These are phyloP conservation scores for Bipolaris victoriae DNA, from an alignment of 2,329 filamentous ascomycete genomes.

Conservation along the genomic window DNA sequence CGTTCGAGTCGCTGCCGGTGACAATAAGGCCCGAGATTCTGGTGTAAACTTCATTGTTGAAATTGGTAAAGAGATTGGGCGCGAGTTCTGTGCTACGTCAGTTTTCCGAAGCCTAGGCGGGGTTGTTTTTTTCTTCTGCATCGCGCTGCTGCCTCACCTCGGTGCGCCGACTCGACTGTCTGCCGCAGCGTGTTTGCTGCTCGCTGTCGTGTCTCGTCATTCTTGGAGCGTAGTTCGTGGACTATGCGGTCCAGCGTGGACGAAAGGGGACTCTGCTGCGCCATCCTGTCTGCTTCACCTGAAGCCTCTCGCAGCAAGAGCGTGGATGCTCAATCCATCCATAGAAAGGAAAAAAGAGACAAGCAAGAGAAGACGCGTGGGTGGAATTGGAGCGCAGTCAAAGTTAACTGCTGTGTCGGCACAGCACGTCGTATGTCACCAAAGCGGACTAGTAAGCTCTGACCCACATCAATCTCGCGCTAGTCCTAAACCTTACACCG, in stretches of 20 bases:
- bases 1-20: conserved; percentile 83
- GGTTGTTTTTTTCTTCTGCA: conserved; percentile 10
- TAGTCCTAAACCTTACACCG: conserved; percentile 19
- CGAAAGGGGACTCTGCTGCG: conserved; percentile 43
- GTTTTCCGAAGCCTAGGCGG: conserved; percentile 21
- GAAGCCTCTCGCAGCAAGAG: conserved; percentile 39
- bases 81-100: conserved; percentile 67
- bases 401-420: conserved; percentile 24
- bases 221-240: conserved; percentile 63
- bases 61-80: conserved; percentile 76
- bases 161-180: conserved; percentile 53
- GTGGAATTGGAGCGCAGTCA: conserved; percentile 22
- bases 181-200: conserved; percentile 53
- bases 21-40: conserved; percentile 76
- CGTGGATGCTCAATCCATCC: conserved; percentile 33
- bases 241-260: conserved; percentile 60
- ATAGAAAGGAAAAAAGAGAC: conserved; percentile 38
- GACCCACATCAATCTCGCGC: conserved; percentile 14
- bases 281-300: conserved; percentile 48
- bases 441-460: conserved; percentile 26
- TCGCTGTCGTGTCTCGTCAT: conserved; percentile 54
- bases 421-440: conserved; percentile 23
- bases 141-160: conserved; percentile 47
- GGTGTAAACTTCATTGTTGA: conserved; percentile 70
- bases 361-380: conserved; percentile 9